These are phyloP conservation scores for Suhomyces sp. DNA, from an alignment of 805 yeast genomes.

Conservation along the genomic window DNA sequence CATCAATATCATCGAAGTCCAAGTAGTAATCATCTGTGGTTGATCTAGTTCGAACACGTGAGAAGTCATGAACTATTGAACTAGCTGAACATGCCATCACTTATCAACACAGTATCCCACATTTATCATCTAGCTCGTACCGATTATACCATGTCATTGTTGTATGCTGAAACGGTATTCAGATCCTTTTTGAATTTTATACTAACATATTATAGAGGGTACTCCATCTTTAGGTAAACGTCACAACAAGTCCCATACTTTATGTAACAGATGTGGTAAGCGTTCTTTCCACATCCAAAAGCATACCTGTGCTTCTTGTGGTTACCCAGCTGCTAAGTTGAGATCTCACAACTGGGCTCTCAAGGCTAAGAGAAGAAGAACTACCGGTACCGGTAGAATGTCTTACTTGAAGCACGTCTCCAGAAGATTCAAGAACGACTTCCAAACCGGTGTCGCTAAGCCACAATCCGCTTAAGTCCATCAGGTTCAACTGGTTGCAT, in stretches of 20 bases:
- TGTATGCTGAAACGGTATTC: too few species aligned
- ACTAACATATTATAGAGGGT: slow-evolving; percentile 66
- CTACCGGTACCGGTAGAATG: slow-evolving; percentile 99
- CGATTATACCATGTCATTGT: too few species aligned
- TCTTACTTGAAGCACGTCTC: slow-evolving; percentile 94
- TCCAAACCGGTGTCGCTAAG: slow-evolving; percentile 85
- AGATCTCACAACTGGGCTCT: slow-evolving; percentile 99
- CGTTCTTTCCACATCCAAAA: slow-evolving; percentile 99
- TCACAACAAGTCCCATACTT: slow-evolving; percentile 99
- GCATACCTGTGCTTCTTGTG: slow-evolving; percentile 98
- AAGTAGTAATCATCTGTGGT: background rate
- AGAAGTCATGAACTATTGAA: background rate
- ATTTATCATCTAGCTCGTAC: too few species aligned
- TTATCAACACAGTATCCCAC: too few species aligned
- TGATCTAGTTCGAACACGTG: background rate
- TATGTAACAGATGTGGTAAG: slow-evolving; percentile 98
- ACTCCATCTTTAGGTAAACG: slow-evolving; percentile 99
- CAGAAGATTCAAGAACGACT: slow-evolving; percentile 98
- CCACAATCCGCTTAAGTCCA: slow-evolving; percentile 60
- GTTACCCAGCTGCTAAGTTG: slow-evolving; percentile 99
- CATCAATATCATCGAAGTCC: too few species aligned
- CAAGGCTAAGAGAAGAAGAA: slow-evolving; percentile 99
- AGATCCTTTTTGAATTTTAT: too few species aligned
- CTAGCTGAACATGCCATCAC: too few species aligned
- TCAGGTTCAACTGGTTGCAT: slow-evolving; percentile 5